Conservation (phyloP, 768 basidiomycete genomes). For the Tulasnella sp. region DNA sequence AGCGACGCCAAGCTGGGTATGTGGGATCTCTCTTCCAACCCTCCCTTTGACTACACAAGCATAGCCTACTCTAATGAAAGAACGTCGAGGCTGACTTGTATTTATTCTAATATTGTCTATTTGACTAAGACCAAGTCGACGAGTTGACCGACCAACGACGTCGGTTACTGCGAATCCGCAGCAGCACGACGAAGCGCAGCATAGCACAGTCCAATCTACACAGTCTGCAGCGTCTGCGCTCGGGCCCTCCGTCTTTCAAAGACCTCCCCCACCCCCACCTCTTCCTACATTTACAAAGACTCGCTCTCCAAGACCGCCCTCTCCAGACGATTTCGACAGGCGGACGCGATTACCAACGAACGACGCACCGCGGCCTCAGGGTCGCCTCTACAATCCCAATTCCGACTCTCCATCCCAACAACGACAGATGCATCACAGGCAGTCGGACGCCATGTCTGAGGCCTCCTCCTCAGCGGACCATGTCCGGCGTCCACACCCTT, state of each 20-base stretch:
- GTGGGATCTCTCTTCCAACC: conserved; percentile 22
- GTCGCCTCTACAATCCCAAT: conserved; percentile 62
- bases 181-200: too few relatives aligned
- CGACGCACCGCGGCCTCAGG: conserved; percentile 41
- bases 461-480: conserved; percentile 36
- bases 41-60: background rate
- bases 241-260: conserved; percentile 21
- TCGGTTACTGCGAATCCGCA: conserved; percentile 13
- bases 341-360: conserved; percentile 53
- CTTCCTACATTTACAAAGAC: conserved; percentile 24
- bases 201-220: too few relatives aligned
- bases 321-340: conserved; percentile 51
- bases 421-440: conserved; percentile 24
- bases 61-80: too few relatives aligned
- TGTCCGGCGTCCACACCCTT: conserved; percentile 24
- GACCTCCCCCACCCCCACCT: conserved; percentile 27
- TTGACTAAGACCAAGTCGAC: conserved; percentile 3
- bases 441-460: conserved; percentile 57
- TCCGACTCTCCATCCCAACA: conserved; percentile 48
- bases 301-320: conserved; percentile 22
- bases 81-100: too few relatives aligned
- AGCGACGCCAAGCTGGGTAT: conserved; percentile 51
- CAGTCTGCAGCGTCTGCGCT: conserved; percentile 14
- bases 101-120: too few relatives aligned
- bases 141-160: background rate